A percentile compares a stretch with the other conserved stretches of the same genome.
Conservation (phyloP, 768 basidiomycete species). For the Xerocomellus intermedius region DNA sequence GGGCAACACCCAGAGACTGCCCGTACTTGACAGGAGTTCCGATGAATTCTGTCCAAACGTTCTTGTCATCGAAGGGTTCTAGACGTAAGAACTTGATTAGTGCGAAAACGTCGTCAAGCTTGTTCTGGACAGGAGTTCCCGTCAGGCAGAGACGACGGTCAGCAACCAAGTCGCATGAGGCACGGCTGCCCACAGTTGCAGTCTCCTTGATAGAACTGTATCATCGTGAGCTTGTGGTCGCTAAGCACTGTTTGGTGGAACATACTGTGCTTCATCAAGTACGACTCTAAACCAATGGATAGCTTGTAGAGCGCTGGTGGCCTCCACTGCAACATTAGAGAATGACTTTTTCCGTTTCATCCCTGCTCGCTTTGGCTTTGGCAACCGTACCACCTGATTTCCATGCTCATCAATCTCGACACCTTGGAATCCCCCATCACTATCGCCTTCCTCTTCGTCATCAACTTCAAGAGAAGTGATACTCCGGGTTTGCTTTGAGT, state of each 20-base stretch:
- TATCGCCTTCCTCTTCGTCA: constrained; percentile 64
- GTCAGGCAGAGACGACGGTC: constrained; percentile 92
- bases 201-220: constrained; percentile 94
- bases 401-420: constrained; percentile 69
- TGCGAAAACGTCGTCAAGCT: constrained; percentile 96
- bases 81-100: constrained; percentile 94
- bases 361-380: constrained; percentile 66
- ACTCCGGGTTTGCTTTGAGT: constrained; percentile 80
- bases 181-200: constrained; percentile 88
- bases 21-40: constrained; percentile 92
- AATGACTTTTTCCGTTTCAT: constrained; percentile 62
- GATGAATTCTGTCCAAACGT: constrained; percentile 89
- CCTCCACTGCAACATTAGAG: constrained; percentile 42
- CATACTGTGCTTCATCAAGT: constrained; percentile 93
- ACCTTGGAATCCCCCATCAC: constrained; percentile 60
- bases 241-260: constrained; percentile 18
- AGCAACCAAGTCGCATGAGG: constrained; percentile 92
- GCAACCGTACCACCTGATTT: constrained; percentile 54
- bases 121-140: constrained; percentile 99
- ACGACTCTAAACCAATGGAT: constrained; percentile 97
- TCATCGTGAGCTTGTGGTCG: background rate
- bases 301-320: constrained; percentile 83
- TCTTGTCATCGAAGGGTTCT: constrained; percentile 90
- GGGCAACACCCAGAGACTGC: constrained; percentile 82
- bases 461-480: constrained; percentile 57